Evolutionary conservation across 768 basidiomycete genomes (phyloP).

Genomic region (Cubamyces lactineus): DNA sequence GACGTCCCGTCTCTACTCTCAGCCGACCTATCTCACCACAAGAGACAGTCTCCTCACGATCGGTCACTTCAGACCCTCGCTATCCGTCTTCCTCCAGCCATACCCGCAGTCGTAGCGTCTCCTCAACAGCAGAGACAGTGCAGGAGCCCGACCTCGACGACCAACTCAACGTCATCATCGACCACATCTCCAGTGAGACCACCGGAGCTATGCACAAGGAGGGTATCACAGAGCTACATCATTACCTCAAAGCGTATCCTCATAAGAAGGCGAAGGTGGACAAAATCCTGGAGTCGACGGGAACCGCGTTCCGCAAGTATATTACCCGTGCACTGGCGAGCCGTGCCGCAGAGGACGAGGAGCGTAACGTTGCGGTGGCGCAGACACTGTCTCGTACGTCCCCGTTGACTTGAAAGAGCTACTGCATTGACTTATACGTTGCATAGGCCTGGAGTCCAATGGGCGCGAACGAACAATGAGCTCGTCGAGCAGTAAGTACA

Average conservation of each 20-base stretch:
- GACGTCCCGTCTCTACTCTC: constrained; percentile 59
- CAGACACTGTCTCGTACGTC: constrained; percentile 78
- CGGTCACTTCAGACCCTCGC: constrained; percentile 46
- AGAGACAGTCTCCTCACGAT: constrained; percentile 50
- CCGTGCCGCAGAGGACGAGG: constrained; percentile 85
- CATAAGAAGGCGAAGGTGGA: constrained; percentile 82
- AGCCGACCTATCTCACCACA: constrained; percentile 76
- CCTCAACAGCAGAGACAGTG: constrained; percentile 59
- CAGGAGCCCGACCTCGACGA: constrained; percentile 89
- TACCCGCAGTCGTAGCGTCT: constrained; percentile 67
- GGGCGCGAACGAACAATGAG: constrained; percentile 40
- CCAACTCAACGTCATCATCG: constrained; percentile 79
- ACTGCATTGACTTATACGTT: not conserved
- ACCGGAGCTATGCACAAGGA: constrained; percentile 90
- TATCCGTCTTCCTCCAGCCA: constrained; percentile 64
- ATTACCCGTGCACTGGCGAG: constrained; percentile 86
- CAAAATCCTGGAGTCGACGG: constrained; percentile 86
- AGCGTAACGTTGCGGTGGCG: constrained; percentile 79
- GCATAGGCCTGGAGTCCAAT: constrained; percentile 66
- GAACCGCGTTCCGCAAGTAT: constrained; percentile 89
- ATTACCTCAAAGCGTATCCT: constrained; percentile 90
- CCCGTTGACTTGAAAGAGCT: not conserved
- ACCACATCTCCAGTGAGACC: constrained; percentile 86
- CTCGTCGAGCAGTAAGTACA: constrained; percentile 26
- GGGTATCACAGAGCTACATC: constrained; percentile 92